These are phyloP conservation scores for Glutinoglossum americanum DNA, from an alignment of 495 filamentous ascomycete species.

Conservation along the genomic window DNA sequence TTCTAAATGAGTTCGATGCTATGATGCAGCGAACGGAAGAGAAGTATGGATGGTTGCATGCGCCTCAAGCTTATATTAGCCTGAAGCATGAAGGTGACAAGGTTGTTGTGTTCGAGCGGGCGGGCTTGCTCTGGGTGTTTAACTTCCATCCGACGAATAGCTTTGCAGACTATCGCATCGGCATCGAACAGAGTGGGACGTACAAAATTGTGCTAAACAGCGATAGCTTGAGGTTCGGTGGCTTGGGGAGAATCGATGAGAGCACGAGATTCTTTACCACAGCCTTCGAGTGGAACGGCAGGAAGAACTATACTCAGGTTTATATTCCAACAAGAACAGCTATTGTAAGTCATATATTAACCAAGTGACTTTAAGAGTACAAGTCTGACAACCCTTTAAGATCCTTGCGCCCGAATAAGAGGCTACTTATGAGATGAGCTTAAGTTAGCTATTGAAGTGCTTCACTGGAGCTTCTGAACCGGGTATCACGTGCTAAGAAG, in stretches of 20 bases:
- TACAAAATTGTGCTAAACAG: slow-evolving; percentile 77
- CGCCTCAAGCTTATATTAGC: slow-evolving; percentile 71
- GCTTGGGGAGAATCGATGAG: slow-evolving; percentile 53
- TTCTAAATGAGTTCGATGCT: slow-evolving; percentile 85
- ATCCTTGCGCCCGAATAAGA: slow-evolving; percentile 27
- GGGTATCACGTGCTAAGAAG: not conserved
- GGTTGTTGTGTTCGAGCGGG: slow-evolving; percentile 88
- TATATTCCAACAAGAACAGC: slow-evolving; percentile 77
- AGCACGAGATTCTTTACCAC: slow-evolving; percentile 78
- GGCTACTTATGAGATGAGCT: no score
- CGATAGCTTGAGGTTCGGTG: slow-evolving; percentile 59
- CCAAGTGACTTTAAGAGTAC: not conserved
- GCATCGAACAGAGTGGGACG: slow-evolving; percentile 62
- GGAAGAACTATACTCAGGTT: slow-evolving; percentile 76
- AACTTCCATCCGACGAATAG: slow-evolving; percentile 82
- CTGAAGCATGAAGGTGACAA: slow-evolving; percentile 92
- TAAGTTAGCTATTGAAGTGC: not conserved
- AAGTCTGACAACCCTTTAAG: slow-evolving; percentile 11
- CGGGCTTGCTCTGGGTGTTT: slow-evolving; percentile 78
- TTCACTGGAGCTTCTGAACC: not conserved
- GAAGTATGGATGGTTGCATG: slow-evolving; percentile 84
- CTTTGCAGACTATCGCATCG: slow-evolving; percentile 83
- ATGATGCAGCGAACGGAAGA: slow-evolving; percentile 71
- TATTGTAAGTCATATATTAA: slow-evolving; percentile 37
- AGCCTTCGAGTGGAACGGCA: slow-evolving; percentile 65